Percentiles rank a stretch among this genome's conserved stretches.
phyloP scores from a whole-genome alignment of 306 rosid genomes.

The Begonia peltatifolia region DNA sequence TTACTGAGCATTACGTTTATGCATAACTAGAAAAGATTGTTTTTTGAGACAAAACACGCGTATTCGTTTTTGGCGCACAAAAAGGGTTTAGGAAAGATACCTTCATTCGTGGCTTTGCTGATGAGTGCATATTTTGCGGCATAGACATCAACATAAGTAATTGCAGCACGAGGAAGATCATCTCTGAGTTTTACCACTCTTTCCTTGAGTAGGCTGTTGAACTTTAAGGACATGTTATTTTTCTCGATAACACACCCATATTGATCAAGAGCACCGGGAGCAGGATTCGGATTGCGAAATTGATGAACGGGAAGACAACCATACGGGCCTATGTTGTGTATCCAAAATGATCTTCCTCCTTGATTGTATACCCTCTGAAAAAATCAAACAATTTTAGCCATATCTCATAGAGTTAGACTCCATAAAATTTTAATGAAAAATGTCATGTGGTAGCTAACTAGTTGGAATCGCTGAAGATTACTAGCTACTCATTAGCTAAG shows the following conservation, averaged over 20 bases:
- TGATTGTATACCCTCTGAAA: slow-evolving; percentile 8
- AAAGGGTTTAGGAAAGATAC: not conserved
- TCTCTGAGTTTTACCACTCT: slow-evolving; percentile 27
- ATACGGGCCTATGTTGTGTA: slow-evolving; percentile 35
- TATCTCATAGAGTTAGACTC: no score
- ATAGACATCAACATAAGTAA: slow-evolving; percentile 72
- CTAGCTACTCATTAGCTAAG: no score
- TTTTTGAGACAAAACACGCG: not conserved
- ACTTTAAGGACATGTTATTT: slow-evolving; percentile 52
- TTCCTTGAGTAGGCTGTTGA: slow-evolving; percentile 28
- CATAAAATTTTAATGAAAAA: not conserved
- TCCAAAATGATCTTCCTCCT: slow-evolving; percentile 31
- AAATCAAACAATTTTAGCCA: not conserved
- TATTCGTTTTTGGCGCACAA: not conserved
- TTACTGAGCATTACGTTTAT: not conserved
- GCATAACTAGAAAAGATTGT: not conserved
- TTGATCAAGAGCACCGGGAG: slow-evolving; percentile 15
- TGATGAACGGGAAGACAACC: slow-evolving; percentile 19
- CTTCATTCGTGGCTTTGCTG: slow-evolving; percentile 30
- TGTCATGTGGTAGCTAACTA: not conserved
- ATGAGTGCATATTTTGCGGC: slow-evolving; percentile 53
- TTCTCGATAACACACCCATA: slow-evolving; percentile 43
- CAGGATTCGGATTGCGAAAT: not conserved
- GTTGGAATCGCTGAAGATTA: no score
- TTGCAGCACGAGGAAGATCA: slow-evolving; percentile 48